Evolutionary conservation across 2,329 filamentous ascomycete genomes (phyloP).

Genomic region (Aureobasidium pullulans): DNA sequence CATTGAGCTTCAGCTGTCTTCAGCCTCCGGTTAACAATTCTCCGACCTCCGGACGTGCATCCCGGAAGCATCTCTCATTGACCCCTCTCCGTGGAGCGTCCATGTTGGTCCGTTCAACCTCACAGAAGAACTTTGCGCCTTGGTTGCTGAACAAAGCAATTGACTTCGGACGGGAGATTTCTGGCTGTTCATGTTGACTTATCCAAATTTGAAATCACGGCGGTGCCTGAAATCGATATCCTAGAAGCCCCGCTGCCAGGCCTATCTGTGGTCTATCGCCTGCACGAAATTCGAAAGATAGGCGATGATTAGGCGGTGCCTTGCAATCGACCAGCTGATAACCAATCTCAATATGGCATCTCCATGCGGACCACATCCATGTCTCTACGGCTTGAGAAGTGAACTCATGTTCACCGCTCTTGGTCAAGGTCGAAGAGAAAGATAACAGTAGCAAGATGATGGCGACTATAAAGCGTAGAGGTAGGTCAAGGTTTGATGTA

Average conservation of each 20-base stretch:
- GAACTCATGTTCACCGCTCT: neutral
- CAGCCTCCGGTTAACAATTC: neutral
- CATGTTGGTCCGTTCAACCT: too few species aligned
- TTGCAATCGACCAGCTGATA: neutral
- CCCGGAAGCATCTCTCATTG: neutral
- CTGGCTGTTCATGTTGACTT: neutral
- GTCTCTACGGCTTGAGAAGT: neutral
- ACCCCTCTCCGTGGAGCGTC: neutral
- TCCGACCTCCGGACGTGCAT: neutral
- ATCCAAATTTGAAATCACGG: neutral
- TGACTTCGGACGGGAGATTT: too few species aligned
- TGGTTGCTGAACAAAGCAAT: too few species aligned
- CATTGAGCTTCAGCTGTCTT: neutral
- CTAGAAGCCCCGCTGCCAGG: neutral
- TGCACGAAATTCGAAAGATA: neutral
- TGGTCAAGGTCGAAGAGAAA: neutral
- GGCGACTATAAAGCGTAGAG: neutral
- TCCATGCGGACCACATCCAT: neutral
- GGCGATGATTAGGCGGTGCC: neutral
- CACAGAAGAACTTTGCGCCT: too few species aligned
- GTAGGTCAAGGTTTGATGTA: neutral
- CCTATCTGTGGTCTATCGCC: neutral
- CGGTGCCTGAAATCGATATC: neutral
- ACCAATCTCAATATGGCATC: neutral
- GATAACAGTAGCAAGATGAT: neutral